Percentiles rank a stretch among this genome's conserved stretches.
phyloP scores from a whole-genome alignment of 2,329 filamentous ascomycete genomes.

The Aspergillus vadensis region DNA sequence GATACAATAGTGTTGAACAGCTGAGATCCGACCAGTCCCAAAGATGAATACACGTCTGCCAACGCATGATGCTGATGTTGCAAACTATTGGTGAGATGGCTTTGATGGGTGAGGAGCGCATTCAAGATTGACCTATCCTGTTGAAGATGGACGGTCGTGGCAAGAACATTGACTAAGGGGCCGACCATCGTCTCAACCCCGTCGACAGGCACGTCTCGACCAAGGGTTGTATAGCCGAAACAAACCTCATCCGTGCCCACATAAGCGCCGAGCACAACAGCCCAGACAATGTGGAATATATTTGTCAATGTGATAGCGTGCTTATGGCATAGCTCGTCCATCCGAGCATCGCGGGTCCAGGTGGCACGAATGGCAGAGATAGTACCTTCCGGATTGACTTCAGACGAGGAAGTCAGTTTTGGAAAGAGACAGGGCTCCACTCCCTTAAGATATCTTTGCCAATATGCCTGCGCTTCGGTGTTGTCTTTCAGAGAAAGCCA shows the following conservation, averaged over 20 bases:
- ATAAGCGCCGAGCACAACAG: slow-evolving; percentile 38
- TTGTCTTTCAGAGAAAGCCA: background rate
- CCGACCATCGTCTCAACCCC: slow-evolving; percentile 23
- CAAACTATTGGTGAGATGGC: background rate
- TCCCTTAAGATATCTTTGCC: background rate
- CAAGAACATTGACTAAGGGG: background rate
- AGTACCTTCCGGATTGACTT: background rate
- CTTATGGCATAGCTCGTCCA: slow-evolving; percentile 8
- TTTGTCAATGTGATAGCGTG: slow-evolving; percentile 29
- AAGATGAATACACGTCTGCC: background rate
- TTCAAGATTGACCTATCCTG: background rate
- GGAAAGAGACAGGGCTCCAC: slow-evolving; percentile 11
- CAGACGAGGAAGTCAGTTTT: background rate
- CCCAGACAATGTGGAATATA: slow-evolving; percentile 44
- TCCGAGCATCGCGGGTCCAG: background rate
- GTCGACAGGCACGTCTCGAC: slow-evolving; percentile 40
- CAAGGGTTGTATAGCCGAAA: slow-evolving; percentile 45
- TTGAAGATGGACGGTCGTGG: background rate
- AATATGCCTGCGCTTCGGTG: slow-evolving; percentile 28
- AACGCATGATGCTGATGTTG: background rate
- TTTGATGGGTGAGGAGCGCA: background rate
- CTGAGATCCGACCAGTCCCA: background rate
- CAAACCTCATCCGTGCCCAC: slow-evolving; percentile 40
- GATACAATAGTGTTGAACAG: background rate
- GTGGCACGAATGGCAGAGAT: background rate